phyloP scores from a whole-genome alignment of 2,329 filamentous ascomycete genomes.

The Pyrenochaeta sp. region DNA sequence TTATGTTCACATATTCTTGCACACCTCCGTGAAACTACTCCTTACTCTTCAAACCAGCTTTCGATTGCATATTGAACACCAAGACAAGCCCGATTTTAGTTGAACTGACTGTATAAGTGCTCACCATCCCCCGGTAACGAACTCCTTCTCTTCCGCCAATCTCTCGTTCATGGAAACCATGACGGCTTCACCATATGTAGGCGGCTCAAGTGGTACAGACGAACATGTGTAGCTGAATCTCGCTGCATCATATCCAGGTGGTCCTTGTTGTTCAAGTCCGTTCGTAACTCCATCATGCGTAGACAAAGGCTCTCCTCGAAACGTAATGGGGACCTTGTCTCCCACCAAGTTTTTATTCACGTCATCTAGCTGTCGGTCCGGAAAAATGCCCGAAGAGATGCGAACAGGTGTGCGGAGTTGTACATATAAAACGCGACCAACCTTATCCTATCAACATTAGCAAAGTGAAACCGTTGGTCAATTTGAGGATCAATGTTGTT shows the following conservation, averaged over 20 bases:
- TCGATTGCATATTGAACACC: too few relatives aligned
- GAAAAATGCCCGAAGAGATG: slow-evolving; percentile 16
- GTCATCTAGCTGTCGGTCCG: neutral
- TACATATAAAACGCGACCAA: slow-evolving; percentile 20
- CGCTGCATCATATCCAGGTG: neutral
- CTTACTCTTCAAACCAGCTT: too few relatives aligned
- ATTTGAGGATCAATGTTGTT: neutral
- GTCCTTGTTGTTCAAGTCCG: neutral
- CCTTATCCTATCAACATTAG: slow-evolving; percentile 4
- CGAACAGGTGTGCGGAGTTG: slow-evolving; percentile 19
- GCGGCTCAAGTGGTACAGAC: neutral
- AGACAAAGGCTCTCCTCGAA: neutral
- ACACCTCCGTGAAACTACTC: too few relatives aligned
- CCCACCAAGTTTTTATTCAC: neutral
- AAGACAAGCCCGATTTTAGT: too few relatives aligned
- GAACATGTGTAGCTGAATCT: neutral
- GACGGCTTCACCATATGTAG: slow-evolving; percentile 7
- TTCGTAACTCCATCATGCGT: neutral
- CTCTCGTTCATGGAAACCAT: slow-evolving; percentile 18
- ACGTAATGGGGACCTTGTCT: neutral
- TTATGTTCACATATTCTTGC: too few relatives aligned
- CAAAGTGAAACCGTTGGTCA: neutral
- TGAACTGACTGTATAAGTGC: neutral
- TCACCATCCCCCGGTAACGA: neutral
- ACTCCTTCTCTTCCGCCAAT: neutral